Evolutionary conservation across 306 rosid genomes (phyloP).

Genomic region (Bauhinia variegata): DNA sequence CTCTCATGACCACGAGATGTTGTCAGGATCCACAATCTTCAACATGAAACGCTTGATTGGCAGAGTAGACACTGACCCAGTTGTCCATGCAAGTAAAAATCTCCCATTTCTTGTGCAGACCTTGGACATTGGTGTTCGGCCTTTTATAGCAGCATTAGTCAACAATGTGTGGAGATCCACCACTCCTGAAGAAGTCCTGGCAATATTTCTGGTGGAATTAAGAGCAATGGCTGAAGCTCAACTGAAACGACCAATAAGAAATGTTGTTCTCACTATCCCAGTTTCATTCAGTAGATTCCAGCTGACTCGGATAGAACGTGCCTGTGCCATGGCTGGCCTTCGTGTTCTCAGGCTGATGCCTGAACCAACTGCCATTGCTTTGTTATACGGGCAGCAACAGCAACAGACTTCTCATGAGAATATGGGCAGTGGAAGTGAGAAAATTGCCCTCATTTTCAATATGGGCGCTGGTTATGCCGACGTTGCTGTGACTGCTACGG

Average conservation of each 20-base stretch:
- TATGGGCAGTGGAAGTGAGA: conserved; percentile 68
- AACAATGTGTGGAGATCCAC: conserved; percentile 81
- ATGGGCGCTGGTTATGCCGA: conserved; percentile 95
- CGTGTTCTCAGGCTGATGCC: conserved; percentile 78
- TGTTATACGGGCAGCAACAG: conserved; percentile 73
- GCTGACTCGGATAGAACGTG: conserved; percentile 72
- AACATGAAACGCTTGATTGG: conserved; percentile 91
- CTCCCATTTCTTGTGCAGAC: conserved; percentile 93
- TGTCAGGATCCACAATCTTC: conserved; percentile 80
- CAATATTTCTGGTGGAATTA: conserved; percentile 68
- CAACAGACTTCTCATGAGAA: conserved; percentile 59
- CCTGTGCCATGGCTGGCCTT: conserved; percentile 94
- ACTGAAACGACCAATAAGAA: conserved; percentile 60
- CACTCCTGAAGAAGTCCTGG: conserved; percentile 80
- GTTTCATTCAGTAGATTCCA: conserved; percentile 87
- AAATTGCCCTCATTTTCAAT: conserved; percentile 77
- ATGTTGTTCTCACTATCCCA: conserved; percentile 80
- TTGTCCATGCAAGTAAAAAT: conserved; percentile 66
- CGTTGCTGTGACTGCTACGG: conserved; percentile 75
- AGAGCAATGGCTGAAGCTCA: conserved; percentile 67
- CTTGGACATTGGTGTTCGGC: conserved; percentile 80
- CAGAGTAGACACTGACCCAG: conserved; percentile 85
- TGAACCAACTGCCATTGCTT: conserved; percentile 93
- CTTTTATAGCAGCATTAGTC: conserved; percentile 76
- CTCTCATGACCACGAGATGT: conserved; percentile 60